Percentiles rank a stretch among this genome's conserved stretches.
Evolutionary conservation across 2,329 filamentous ascomycete genomes (phyloP).

Genomic region (Triangularia verruculosa): DNA sequence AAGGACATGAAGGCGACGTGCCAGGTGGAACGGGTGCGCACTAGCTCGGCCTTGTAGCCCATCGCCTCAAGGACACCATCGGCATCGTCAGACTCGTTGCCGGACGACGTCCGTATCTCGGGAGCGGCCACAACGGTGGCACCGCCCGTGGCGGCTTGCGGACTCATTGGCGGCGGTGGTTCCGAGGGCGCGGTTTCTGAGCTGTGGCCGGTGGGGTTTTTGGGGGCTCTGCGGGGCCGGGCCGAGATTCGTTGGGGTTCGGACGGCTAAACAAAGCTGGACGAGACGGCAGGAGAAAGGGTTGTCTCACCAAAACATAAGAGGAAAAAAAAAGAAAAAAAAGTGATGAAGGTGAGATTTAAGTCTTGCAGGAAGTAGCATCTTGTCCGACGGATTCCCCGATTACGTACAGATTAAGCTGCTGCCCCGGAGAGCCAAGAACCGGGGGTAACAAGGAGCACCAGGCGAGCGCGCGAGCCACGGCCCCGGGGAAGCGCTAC

Average conservation of each 20-base stretch:
- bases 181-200: no score
- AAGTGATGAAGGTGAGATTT: neutral
- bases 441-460: neutral
- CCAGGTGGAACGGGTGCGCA: constrained; percentile 62
- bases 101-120: neutral
- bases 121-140: neutral
- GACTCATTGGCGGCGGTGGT: neutral
- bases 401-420: constrained; percentile 11
- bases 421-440: neutral
- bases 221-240: neutral
- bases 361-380: neutral
- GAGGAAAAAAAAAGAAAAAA: neutral
- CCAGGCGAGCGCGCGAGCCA: neutral
- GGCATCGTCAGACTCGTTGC: constrained; percentile 36
- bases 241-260: neutral
- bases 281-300: neutral
- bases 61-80: constrained; percentile 62
- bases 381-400: constrained; percentile 1
- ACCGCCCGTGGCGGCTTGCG: neutral
- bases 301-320: neutral
- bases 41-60: constrained; percentile 64
- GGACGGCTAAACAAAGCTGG: neutral
- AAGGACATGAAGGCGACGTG: constrained; percentile 76
- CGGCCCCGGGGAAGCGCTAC: neutral
- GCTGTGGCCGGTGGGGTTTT: no score